Base-by-base conservation (phyloP, 257 asterid species). In the Agastache rugosa region DNA sequence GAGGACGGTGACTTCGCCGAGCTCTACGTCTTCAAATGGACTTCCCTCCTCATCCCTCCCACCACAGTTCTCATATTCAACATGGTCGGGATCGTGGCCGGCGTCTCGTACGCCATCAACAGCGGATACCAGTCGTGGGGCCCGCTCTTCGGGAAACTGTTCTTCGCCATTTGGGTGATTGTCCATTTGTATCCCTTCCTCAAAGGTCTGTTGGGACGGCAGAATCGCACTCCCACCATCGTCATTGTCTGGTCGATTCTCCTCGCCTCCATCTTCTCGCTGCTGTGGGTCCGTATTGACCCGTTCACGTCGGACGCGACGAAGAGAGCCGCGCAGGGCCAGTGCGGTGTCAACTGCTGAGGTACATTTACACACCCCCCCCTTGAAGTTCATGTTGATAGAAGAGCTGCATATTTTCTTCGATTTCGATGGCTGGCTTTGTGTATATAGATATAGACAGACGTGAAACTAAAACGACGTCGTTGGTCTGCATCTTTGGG, bases 111-210 rank as follows among this genome's bases (percentile, higher is more conserved):
- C 1, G 98, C 98, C 20, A 77, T 93, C 54, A 91, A 93, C 92
- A 91, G 89, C 9, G 98, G 97, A 0, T 93, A 93, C 23, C 97
- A 91, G 77, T 91, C 98, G 1, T 93, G 98, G 98, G 97, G 98
- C 6, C 97, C 95, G 0, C 83, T 93, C 1, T 87, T 93, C 10
- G 97, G 97, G 1, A 93, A 88, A 58, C 42, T 93, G 55, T 89
- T 93, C 54, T 93, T 93, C 69, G 84, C 98, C 75, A 74, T 93
- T 9, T 93, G 98, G 98, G 98, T 93, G 27, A 87, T 93, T 45
- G 93, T 89, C 78, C 98, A 93, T 61, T 75, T 93, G 74, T 93
- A 93, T 31, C 98, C 98, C 17, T 91, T 93, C 92, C 91, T 93
- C 79, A 91, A 89, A 69, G 98, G 97, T 82, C 19, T 93, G 66